Base-by-base conservation (phyloP, 768 basidiomycete species). In the Serpula lacrymans region DNA sequence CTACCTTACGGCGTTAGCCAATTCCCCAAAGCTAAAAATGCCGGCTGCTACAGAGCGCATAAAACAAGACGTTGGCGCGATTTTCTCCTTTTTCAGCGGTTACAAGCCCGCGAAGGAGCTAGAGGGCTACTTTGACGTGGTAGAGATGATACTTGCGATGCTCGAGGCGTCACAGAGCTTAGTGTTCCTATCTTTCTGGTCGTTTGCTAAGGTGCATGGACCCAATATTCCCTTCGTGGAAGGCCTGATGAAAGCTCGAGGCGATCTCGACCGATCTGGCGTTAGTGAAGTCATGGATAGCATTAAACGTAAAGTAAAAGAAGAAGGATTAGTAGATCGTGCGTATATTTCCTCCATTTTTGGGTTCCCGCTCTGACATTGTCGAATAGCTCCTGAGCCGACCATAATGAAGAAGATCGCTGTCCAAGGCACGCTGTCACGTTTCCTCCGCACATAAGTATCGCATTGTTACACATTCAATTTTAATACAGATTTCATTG, bases 221-320 rank as follows among this genome's bases (percentile, higher is more conserved):
- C 92, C 95, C 18, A 93, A 94, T 51, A 73, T 96, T 29, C 73
- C 81, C 2, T 98, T 96, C 54, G 85, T 96, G 22, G 95, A 98
- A 59, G 79, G 83, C 7, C 56, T 99, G 33, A 85, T 98, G 76
- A 88, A 83, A 58, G 81, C 87, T 4, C 75, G 96, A 37, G 85
- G 87, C 40, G 94, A 99, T 63, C 69, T 97, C 39, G 93, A 96
- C 63, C 78, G 91, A n/a, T 80, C 84, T 1, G 80, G 82, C 11
- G 88, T 84, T 13, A 84, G 69, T 51, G 94, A 98, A 44, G 86
- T 95, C 23, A 92, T 96, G 85, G 94, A 95, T 10, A 89, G 88
- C 43, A 74, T 97, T 49, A 88, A 85, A 60, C 77, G 91, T 35
- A 97, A 93, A 62, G 87, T 92, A 6, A 93, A 87, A 60, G 93